Conservation (phyloP, 352 stramenopile species). For the Globisporangium paroecandrum region DNA sequence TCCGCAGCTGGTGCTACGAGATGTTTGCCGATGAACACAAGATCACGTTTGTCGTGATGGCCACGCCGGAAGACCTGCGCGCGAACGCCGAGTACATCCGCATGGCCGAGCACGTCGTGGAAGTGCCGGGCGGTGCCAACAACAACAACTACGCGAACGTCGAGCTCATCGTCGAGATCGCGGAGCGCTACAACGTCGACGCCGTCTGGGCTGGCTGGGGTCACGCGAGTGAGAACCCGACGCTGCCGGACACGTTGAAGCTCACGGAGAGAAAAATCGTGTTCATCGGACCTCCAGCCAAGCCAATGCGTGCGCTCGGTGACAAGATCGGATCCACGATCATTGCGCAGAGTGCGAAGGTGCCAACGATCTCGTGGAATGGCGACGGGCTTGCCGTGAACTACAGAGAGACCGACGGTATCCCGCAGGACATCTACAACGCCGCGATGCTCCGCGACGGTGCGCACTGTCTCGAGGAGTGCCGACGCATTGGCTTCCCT, state of each 20-base stretch:
- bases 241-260: conserved; percentile 93
- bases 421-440: conserved; percentile 94
- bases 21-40: conserved; percentile 94
- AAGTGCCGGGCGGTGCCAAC: conserved; percentile 99
- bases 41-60: conserved; percentile 99
- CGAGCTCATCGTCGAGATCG: conserved; percentile 97
- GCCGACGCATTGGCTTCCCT: conserved; percentile 96
- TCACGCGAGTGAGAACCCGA: conserved; percentile 98
- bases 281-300: conserved; percentile 97
- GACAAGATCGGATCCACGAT: conserved; percentile 99
- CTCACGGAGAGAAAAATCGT: conserved; percentile 92
- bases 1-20: conserved; percentile 98
- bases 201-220: conserved; percentile 99
- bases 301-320: conserved; percentile 98
- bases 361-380: conserved; percentile 99
- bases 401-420: conserved; percentile 83
- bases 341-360: conserved; percentile 98
- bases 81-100: conserved; percentile 99
- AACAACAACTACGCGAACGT: conserved; percentile 99
- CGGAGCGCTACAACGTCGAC: conserved; percentile 94
- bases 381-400: conserved; percentile 92
- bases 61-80: conserved; percentile 98
- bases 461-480: conserved; percentile 91
- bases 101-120: conserved; percentile 99
- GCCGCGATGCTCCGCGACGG: conserved; percentile 91